A percentile compares a stretch with the other conserved stretches of the same genome.
Conservation (phyloP, 2,329 filamentous ascomycete genomes). For the Xylaria sp. region DNA sequence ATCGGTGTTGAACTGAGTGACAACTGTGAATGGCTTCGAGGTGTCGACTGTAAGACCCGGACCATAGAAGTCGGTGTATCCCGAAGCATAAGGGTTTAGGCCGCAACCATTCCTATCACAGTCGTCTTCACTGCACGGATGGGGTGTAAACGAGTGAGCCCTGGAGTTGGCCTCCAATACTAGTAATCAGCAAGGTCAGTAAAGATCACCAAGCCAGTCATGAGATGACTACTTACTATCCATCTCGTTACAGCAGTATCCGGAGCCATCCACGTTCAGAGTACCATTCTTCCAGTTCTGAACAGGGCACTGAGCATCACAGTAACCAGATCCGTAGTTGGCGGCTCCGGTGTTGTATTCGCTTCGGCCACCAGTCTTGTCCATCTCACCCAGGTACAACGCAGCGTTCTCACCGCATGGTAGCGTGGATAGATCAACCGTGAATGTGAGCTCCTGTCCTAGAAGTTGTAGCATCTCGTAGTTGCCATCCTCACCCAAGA, state of each 20-base stretch:
- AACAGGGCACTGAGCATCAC: conserved; percentile 61
- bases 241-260: conserved; percentile 72
- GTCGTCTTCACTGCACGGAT: conserved; percentile 57
- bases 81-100: conserved; percentile 45
- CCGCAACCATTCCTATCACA: conserved; percentile 48
- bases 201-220: neutral
- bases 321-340: conserved; percentile 66
- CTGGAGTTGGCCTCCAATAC: conserved; percentile 68
- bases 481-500: conserved; percentile 56
- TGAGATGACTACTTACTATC: conserved; percentile 47
- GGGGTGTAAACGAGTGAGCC: conserved; percentile 63
- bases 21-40: conserved; percentile 38
- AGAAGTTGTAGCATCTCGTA: conserved; percentile 59
- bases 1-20: conserved; percentile 37
- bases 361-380: conserved; percentile 63
- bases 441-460: conserved; percentile 67
- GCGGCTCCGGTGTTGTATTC: conserved; percentile 61
- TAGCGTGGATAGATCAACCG: conserved; percentile 67
- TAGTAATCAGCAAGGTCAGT: conserved; percentile 6
- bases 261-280: conserved; percentile 59
- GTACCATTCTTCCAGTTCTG: conserved; percentile 51
- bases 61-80: conserved; percentile 37
- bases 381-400: conserved; percentile 68
- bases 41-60: conserved; percentile 36
- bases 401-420: conserved; percentile 71